Conservation (phyloP, 2,329 filamentous ascomycete genomes). For the Drechslerella dactyloides region DNA sequence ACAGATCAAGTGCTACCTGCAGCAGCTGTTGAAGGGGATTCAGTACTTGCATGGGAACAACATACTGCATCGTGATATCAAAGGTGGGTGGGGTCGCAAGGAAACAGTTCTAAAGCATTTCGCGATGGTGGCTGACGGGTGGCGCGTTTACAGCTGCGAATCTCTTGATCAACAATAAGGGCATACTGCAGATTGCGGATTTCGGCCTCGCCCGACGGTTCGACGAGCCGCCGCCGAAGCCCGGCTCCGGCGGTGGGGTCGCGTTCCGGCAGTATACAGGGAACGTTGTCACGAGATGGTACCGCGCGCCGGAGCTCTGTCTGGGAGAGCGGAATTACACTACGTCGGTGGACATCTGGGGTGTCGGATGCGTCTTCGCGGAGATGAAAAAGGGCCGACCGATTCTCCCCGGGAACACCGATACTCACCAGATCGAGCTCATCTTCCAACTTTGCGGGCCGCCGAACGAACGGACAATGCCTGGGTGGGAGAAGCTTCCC, state of each 20-base stretch:
- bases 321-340: conserved; percentile 89
- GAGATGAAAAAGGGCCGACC: conserved; percentile 96
- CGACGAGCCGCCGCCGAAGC: conserved; percentile 78
- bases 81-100: conserved; percentile 60
- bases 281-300: conserved; percentile 97
- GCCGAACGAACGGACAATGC: conserved; percentile 89
- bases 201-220: conserved; percentile 95
- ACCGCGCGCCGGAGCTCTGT: conserved; percentile 89
- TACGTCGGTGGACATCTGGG: conserved; percentile 98
- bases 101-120: background rate
- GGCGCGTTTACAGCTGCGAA: conserved; percentile 71
- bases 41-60: conserved; percentile 81
- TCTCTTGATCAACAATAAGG: conserved; percentile 90
- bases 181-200: conserved; percentile 93
- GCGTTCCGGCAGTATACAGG: conserved; percentile 90
- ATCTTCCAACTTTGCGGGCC: conserved; percentile 93
- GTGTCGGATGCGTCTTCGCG: conserved; percentile 97
- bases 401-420: conserved; percentile 87
- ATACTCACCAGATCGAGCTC: conserved; percentile 85
- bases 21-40: conserved; percentile 87
- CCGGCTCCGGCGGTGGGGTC: conserved; percentile 80
- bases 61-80: conserved; percentile 97
- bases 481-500: conserved; percentile 81
- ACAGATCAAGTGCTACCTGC: conserved; percentile 97
- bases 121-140: conserved; percentile 2